Evolutionary conservation across 495 filamentous ascomycete species (phyloP), one percentile per base, ranked within the genome.

Genomic region (Hyaloscypha variabilis): DNA sequence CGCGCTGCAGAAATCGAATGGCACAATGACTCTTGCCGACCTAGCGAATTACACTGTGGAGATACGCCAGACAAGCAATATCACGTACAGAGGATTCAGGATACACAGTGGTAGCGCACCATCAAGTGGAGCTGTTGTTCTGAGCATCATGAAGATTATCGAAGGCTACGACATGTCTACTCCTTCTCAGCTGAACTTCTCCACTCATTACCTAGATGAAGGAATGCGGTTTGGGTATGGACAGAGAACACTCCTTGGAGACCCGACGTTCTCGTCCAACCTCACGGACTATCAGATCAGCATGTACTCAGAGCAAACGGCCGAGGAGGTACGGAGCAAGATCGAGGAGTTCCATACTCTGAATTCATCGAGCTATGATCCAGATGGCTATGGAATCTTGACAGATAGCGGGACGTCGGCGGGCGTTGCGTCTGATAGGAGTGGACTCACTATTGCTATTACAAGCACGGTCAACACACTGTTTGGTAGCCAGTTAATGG

Each of bases 401-500:
- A 82, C 89, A 5, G 86, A 85, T 42, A 85, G 84, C 3, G 91
- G 92, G 8, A 96, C 92, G 1, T 91, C 88, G 3, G 90, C 93
- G 70, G 76, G 91, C 28, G 87, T 87, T 1, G 81, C 90, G 0
- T 85, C 87, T 3, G 92, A 96, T 69, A 75, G 77, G 11, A 81
- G 83, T 0, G 92, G 91, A 0, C 76, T 95, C 58, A 84, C 91
- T 0, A 81, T 95, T 34, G 87, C 88, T 5, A 79, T 89, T 0
- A 95, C 91, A 3, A 91, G 88, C 1, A 97, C 94, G 0, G 81
- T 97, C 65, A 97, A 97, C 75, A 81, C 94, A 1, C 79, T 93
- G 0, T 97, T 97, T 63, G 94, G 94, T 21, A 88, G 86, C 60
- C 77, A 85, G 28, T 63, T 96, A 39, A 88, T 96, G 80, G 87